Evolutionary conservation across 1,139 yeast species (phyloP), one percentile per base, ranked within the genome.

Genomic region (Pichia kudriavzevii): DNA sequence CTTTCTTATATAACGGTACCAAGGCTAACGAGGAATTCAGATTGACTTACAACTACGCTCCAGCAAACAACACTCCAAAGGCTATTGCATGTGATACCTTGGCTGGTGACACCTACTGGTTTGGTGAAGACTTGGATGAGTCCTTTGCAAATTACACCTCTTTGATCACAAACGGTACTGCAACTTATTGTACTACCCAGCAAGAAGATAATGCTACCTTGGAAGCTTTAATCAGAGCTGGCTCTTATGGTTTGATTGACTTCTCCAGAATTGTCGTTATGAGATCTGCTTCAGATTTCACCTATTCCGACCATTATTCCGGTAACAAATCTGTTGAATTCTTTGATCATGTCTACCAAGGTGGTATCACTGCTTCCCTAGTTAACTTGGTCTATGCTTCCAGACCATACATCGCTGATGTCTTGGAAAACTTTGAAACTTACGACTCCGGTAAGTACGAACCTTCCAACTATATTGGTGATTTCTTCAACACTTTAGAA

Each of bases 141-240:
- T 63, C 72, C 47, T 73, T 74, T 51, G 52, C 64, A 22, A 63
- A 64, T 51, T 70, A 61, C 50, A 66, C 79, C 22, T 44, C 50
- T 20, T 50, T 74, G 45, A 56, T 75, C 55, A 69, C 81, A 43
- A 77, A 77, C 49, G 76, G 75, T 31, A 65, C 79, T 31, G 79
- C 75, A 17, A 60, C 58, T 21, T 77, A 75, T 61, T 73, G 81
- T 55, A 55, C 77, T 22, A 72, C 80, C 31, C 81, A 79, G 36
- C 81, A 75, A 56, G 84, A 77, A 56, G 83, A 77, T 53, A 73
- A 75, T 50, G 83, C 83, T 22, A 64, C 79, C 10, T 66, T 76
- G 49, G 80, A 76, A 53, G 74, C 76, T 4, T 57, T 76, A 41
- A 52, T 72, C 28, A 69, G 84, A 59, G 65, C 71, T 50, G 71